Conservation (phyloP, 768 basidiomycete species). For the Termitomyces sp. region DNA sequence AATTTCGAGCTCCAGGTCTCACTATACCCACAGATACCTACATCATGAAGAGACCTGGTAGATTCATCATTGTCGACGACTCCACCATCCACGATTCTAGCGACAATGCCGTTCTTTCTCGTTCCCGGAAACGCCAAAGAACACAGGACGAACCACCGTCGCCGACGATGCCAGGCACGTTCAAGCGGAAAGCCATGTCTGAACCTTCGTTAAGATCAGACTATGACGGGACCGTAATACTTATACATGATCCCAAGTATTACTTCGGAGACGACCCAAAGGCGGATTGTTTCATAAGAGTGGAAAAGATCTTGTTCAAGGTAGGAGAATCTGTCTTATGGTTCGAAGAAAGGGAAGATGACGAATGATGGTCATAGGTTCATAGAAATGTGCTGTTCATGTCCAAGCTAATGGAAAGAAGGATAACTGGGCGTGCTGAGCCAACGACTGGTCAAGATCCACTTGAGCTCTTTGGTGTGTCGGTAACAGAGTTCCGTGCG, state of each 20-base stretch:
- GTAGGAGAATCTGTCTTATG: constrained; percentile 22
- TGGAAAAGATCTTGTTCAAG: constrained; percentile 47
- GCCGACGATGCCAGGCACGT: neutral
- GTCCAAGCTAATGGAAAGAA: constrained; percentile 16
- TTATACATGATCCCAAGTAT: constrained; percentile 30
- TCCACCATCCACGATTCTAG: constrained; percentile 28
- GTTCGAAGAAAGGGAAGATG: neutral
- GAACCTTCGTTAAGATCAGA: constrained; percentile 7
- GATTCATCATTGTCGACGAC: constrained; percentile 30
- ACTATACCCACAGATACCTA: constrained; percentile 1
- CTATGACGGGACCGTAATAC: constrained; percentile 20
- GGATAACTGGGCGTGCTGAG: constrained; percentile 10
- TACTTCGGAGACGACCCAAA: constrained; percentile 29
- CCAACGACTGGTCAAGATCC: constrained; percentile 30
- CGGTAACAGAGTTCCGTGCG: constrained; percentile 45
- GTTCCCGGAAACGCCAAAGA: constrained; percentile 25
- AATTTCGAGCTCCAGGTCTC: neutral
- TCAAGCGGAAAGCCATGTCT: neutral
- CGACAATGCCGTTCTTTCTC: constrained; percentile 22
- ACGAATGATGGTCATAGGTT: constrained; percentile 15
- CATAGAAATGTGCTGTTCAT: constrained; percentile 19
- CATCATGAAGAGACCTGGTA: constrained; percentile 12
- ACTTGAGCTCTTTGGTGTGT: constrained; percentile 38
- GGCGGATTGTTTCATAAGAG: constrained; percentile 39
- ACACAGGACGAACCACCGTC: constrained; percentile 22